A percentile compares a stretch with the other conserved stretches of the same genome.
These are phyloP conservation scores for Pinus tabuliformis DNA, from an alignment of 75 land plant genomes.

Conservation along the genomic window DNA sequence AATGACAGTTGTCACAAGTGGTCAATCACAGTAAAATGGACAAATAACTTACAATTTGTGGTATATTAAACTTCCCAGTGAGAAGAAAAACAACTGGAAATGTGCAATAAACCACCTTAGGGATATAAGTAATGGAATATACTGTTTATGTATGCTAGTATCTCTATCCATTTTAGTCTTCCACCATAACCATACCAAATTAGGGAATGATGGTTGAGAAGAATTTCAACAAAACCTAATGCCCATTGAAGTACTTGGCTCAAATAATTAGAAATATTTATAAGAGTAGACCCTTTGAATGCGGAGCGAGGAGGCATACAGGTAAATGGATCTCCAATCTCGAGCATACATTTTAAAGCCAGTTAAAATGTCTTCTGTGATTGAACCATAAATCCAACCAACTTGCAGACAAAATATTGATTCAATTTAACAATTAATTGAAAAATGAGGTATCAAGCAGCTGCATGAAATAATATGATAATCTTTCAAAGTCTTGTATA, in stretches of 20 bases:
- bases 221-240: no score
- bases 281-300: slow-evolving; percentile 88
- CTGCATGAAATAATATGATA: neutral
- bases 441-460: neutral
- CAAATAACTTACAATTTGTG: slow-evolving; percentile 24
- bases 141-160: no score
- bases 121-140: no score
- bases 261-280: slow-evolving; percentile 82
- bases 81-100: slow-evolving; percentile 74
- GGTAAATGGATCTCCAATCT: slow-evolving; percentile 80
- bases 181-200: no score
- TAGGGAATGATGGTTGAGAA: no score
- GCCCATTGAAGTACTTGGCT: slow-evolving; percentile 79
- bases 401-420: slow-evolving; percentile 39
- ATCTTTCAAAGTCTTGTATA: slow-evolving; percentile 7
- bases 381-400: slow-evolving; percentile 90
- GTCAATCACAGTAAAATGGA: slow-evolving; percentile 5
- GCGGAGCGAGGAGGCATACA: slow-evolving; percentile 81
- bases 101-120: slow-evolving; percentile 40
- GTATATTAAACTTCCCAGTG: slow-evolving; percentile 75
- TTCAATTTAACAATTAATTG: neutral
- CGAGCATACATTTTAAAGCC: slow-evolving; percentile 91
- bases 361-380: slow-evolving; percentile 87
- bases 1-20: neutral
- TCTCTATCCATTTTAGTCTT: no score